A percentile compares a stretch with the other conserved stretches of the same genome.
These are phyloP conservation scores for Sechiopsis laciniata DNA, from an alignment of 306 rosid genomes.

Conservation along the genomic window DNA sequence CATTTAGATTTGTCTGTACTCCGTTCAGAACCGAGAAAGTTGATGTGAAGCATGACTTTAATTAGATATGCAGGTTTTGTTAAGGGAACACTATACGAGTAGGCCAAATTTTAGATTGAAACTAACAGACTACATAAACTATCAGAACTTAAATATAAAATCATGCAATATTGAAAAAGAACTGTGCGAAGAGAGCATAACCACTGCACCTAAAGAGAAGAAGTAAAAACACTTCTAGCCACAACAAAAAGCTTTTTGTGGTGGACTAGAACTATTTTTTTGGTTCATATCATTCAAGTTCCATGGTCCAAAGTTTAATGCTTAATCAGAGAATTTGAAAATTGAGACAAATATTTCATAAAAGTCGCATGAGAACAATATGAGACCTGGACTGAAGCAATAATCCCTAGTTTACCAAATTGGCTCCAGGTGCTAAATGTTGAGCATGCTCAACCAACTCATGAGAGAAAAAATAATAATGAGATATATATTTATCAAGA, in stretches of 20 bases:
- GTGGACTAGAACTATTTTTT: no score
- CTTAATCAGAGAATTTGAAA: slow-evolving; percentile 9
- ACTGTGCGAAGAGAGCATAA: no score
- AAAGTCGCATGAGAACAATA: slow-evolving; percentile 15
- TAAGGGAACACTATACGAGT: not conserved
- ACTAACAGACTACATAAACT: slow-evolving; percentile 8
- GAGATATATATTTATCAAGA: slow-evolving; percentile 9
- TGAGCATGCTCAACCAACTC: slow-evolving; percentile 84
- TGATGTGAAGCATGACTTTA: not conserved
- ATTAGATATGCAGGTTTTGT: not conserved
- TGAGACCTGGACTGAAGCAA: slow-evolving; percentile 77
- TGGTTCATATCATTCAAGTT: not conserved
- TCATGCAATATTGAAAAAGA: no score
- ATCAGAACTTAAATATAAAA: not conserved
- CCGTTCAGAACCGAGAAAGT: not conserved
- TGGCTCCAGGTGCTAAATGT: slow-evolving; percentile 64
- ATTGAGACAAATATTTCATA: slow-evolving; percentile 1
- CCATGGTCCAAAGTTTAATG: not conserved
- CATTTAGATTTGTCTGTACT: not conserved
- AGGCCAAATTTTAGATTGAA: not conserved
- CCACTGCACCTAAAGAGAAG: no score
- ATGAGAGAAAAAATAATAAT: not conserved
- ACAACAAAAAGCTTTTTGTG: not conserved
- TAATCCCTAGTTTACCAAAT: slow-evolving; percentile 54
- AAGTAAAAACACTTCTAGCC: slow-evolving; percentile 13